Evolutionary conservation across 768 basidiomycete genomes (phyloP).

Genomic region (Suillus clintonianus): DNA sequence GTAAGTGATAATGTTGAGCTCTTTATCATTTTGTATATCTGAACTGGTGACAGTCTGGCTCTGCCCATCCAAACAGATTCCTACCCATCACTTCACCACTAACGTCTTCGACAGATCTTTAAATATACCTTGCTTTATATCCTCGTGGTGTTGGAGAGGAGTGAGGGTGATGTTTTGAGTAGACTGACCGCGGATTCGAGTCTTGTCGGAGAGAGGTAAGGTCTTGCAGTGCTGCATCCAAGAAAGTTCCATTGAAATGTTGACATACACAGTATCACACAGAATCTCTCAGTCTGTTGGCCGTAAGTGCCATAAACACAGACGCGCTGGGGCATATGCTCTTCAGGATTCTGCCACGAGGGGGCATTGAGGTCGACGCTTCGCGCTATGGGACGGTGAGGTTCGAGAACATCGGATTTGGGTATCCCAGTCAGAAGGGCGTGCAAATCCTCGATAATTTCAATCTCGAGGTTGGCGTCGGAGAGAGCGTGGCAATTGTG

Average conservation of each 20-base stretch:
- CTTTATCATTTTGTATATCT: too few species aligned
- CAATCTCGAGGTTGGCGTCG: slow-evolving; percentile 75
- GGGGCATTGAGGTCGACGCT: slow-evolving; percentile 58
- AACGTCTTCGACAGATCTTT: too few species aligned
- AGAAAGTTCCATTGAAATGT: slow-evolving; percentile 2
- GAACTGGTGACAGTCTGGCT: too few species aligned
- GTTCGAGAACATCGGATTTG: slow-evolving; percentile 84
- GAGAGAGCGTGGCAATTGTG: slow-evolving; percentile 92
- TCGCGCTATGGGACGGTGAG: slow-evolving; percentile 67
- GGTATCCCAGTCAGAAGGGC: slow-evolving; percentile 85
- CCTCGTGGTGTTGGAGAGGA: too few species aligned
- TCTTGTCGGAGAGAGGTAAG: slow-evolving; percentile 89
- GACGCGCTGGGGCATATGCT: not conserved
- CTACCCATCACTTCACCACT: too few species aligned
- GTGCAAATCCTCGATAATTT: slow-evolving; percentile 83
- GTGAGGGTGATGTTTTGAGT: slow-evolving; percentile 92
- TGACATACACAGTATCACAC: slow-evolving; percentile 57
- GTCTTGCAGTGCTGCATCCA: not conserved
- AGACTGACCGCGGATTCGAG: slow-evolving; percentile 88
- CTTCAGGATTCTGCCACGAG: slow-evolving; percentile 64
- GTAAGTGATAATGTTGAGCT: too few species aligned
- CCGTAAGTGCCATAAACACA: slow-evolving; percentile 48
- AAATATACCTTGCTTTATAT: too few species aligned
- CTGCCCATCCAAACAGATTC: too few species aligned
- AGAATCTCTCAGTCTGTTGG: slow-evolving; percentile 89